Conservation (phyloP, 1,284 basidiomycete species). For the Waitea zeae region DNA sequence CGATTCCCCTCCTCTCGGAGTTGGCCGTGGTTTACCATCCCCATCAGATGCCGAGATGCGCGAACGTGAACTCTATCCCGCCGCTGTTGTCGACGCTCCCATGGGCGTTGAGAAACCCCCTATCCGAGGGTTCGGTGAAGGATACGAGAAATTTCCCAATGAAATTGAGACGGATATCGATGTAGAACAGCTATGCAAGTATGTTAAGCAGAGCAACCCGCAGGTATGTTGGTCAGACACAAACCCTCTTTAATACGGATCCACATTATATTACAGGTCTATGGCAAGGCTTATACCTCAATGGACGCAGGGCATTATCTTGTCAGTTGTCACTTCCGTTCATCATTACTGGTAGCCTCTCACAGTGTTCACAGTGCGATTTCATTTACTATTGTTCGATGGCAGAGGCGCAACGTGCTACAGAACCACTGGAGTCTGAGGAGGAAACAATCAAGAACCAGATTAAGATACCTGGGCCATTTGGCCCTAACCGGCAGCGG, state of each 20-base stretch:
- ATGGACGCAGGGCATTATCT: slow-evolving; percentile 63
- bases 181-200: slow-evolving; percentile 30
- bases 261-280: not conserved
- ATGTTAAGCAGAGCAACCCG: slow-evolving; percentile 31
- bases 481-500: slow-evolving; percentile 25
- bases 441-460: no score
- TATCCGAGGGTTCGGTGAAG: slow-evolving; percentile 30
- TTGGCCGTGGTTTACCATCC: no score
- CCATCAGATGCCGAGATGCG: not conserved
- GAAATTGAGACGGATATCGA: slow-evolving; percentile 29
- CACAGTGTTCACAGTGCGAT: slow-evolving; percentile 25
- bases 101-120: slow-evolving; percentile 14
- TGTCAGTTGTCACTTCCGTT: no score
- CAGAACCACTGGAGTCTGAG: slow-evolving; percentile 15
- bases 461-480: not conserved
- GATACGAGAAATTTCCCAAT: slow-evolving; percentile 26
- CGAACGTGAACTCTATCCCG: not conserved
- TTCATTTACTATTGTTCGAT: slow-evolving; percentile 66
- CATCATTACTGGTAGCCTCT: not conserved
- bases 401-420: slow-evolving; percentile 42
- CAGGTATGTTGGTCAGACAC: not conserved
- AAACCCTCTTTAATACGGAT: not conserved
- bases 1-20: no score
- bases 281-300: slow-evolving; percentile 35
- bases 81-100: not conserved